Conservation (phyloP, 2,329 filamentous ascomycete genomes). For the Elsinoe fawcettii region DNA sequence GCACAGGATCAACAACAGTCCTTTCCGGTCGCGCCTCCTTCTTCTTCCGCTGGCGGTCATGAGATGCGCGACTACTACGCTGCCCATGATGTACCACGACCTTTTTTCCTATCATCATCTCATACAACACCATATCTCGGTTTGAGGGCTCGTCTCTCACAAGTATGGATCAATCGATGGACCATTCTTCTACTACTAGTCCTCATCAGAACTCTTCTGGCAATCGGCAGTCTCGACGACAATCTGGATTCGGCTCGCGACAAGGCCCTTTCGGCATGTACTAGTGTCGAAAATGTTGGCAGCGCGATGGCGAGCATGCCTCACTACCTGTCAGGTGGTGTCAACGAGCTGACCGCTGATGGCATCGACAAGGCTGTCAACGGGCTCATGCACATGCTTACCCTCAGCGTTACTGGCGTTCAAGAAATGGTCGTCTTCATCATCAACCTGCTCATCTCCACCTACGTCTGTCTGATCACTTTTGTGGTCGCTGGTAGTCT, state of each 20-base stretch:
- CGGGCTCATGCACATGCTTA: conserved; percentile 70
- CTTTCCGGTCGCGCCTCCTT: conserved; percentile 49
- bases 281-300: conserved; percentile 83
- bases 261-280: conserved; percentile 83
- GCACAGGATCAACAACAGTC: conserved; percentile 46
- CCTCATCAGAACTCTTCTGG: conserved; percentile 70
- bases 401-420: conserved; percentile 71
- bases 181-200: conserved; percentile 82
- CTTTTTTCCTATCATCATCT: conserved; percentile 35
- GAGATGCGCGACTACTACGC: conserved; percentile 55
- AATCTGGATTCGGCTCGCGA: conserved; percentile 68
- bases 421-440: conserved; percentile 85
- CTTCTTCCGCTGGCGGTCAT: conserved; percentile 54
- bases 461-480: conserved; percentile 82
- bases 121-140: conserved; percentile 78
- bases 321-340: conserved; percentile 80
- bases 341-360: conserved; percentile 75
- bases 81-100: conserved; percentile 48
- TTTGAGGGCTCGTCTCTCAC: conserved; percentile 78
- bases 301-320: conserved; percentile 98
- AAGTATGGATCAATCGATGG: conserved; percentile 97
- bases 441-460: conserved; percentile 84
- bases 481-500: conserved; percentile 73
- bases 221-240: conserved; percentile 62
- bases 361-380: conserved; percentile 74